Evolutionary conservation across 2,329 filamentous ascomycete genomes (phyloP), one percentile per base, ranked within the genome.

Genomic region (Saccharata proteae): DNA sequence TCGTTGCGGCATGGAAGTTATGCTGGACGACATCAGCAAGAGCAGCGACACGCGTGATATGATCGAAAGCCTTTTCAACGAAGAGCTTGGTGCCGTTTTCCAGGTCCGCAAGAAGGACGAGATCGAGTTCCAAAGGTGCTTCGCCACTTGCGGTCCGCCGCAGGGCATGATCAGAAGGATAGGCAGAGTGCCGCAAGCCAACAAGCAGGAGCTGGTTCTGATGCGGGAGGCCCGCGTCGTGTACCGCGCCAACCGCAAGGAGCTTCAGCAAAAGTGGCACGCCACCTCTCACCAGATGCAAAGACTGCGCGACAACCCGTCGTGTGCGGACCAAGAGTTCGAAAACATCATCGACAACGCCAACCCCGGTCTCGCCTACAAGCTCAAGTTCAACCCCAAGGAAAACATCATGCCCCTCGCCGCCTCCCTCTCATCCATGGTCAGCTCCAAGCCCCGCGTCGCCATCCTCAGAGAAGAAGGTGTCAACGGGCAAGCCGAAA

Each of bases 391-490:
- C 58, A 73, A 82, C 38, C 83, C 83, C 2, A 67, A 76, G 34
- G 84, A 93, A 40, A 79, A 73, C 43, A 78, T 79, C 36, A 59
- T 88, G 27, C 80, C 83, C 14, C 57, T 82, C 38, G 69, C 73
- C 38, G 65, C 73, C 3, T 72, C 69, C 38, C 59, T 84, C 35
- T 69, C 71, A 22, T 58, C 70, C 37, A 51, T 65, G 36, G 72
- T 84, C 50, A 67, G 65, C 39, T 69, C 57, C 24, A 74, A 71
- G 47, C 80, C 81, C 2, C 74, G 77, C 18, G 86, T 98, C 15
- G 90, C 90, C 25, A 93, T 98, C 44, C 74, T 98, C 14, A 73
- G 90, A 49, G 90, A 96, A 57, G 85, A 94, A 55, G 90, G 90
- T 53, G 83, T 93, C 43, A 96, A 98, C 59, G 83, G 86, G 24